Evolutionary conservation across 106 monocot genomes (phyloP).

Genomic region (Gastrodia elata): DNA sequence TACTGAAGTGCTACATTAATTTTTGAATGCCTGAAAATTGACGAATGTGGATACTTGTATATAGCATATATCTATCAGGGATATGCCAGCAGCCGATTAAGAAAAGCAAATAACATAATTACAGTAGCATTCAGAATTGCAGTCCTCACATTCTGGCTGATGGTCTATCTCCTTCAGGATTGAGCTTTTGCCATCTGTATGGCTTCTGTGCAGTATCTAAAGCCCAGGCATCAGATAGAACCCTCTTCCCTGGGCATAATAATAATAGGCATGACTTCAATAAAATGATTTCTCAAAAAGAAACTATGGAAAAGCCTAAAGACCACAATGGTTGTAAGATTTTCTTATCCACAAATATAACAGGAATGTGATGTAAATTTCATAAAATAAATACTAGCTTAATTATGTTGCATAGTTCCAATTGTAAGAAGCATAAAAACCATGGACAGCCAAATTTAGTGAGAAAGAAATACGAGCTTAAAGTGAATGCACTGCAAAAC

Average conservation of each 20-base stretch:
- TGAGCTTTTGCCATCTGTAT: slow-evolving; percentile 94
- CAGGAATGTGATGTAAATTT: not conserved
- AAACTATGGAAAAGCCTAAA: not conserved
- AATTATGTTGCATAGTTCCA: not conserved
- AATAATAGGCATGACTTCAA: not conserved
- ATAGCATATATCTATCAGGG: not conserved
- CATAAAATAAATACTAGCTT: not conserved
- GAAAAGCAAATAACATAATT: not conserved
- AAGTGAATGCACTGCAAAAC: too few relatives aligned
- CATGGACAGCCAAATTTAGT: not conserved
- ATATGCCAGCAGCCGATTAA: not conserved
- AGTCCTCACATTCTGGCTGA: slow-evolving; percentile 82
- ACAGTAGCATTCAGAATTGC: not conserved
- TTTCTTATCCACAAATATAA: not conserved
- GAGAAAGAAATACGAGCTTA: not conserved
- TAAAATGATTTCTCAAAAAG: not conserved
- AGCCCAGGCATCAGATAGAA: slow-evolving; percentile 88
- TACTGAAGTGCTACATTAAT: not conserved
- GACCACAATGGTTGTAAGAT: not conserved
- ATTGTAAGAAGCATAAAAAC: not conserved
- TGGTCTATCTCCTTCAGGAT: slow-evolving; percentile 88
- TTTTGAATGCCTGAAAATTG: not conserved
- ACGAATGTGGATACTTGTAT: not conserved
- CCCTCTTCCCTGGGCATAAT: slow-evolving; percentile 67
- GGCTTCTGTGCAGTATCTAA: slow-evolving; percentile 98